Conservation (phyloP, 257 asterid species). For the Lavandula angustifolia region DNA sequence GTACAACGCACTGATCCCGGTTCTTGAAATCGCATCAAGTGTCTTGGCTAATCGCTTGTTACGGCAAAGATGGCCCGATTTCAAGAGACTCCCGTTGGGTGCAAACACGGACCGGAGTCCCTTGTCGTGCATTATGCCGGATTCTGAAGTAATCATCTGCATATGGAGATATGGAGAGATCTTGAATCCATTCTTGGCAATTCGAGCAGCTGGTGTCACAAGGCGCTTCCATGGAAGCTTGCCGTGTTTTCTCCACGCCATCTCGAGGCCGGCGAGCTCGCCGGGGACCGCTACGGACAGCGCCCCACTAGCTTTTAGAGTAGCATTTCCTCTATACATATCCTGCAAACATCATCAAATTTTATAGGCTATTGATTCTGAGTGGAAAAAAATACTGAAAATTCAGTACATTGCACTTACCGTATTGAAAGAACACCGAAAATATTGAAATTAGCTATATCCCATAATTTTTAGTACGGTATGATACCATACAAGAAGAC, state of each 20-base stretch:
- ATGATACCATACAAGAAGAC: no score
- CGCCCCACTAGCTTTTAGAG: conserved; percentile 45
- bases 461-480: no score
- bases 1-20: conserved; percentile 47
- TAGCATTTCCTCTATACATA: conserved; percentile 52
- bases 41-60: conserved; percentile 51
- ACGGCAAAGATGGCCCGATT: conserved; percentile 48
- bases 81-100: conserved; percentile 50
- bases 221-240: conserved; percentile 58
- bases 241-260: conserved; percentile 61
- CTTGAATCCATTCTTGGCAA: conserved; percentile 58
- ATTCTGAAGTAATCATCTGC: conserved; percentile 48
- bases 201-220: conserved; percentile 53
- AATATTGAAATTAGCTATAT: no score
- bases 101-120: conserved; percentile 57
- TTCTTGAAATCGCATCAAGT: conserved; percentile 35
- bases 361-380: no score
- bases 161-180: conserved; percentile 54
- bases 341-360: conserved; percentile 32
- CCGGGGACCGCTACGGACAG: conserved; percentile 78
- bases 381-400: no score
- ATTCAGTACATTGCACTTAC: no score
- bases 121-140: conserved; percentile 46
- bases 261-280: conserved; percentile 61
- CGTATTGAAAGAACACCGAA: no score